Conservation (phyloP, 1,284 basidiomycete genomes). For the Trichosporon sp. region DNA sequence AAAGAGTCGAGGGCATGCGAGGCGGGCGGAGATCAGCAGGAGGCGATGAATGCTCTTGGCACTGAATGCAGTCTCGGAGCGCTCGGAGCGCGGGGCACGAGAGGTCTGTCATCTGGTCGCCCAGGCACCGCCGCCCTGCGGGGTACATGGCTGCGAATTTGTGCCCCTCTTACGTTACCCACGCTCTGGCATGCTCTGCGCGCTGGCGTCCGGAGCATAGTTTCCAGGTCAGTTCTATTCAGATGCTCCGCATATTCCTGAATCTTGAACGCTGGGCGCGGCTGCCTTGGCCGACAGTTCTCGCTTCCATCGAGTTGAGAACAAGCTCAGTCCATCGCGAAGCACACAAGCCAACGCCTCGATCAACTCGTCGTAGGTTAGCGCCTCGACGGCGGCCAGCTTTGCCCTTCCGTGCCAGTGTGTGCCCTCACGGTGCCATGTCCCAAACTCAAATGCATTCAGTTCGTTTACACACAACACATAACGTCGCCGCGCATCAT, state of each 20-base stretch:
- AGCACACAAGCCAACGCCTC: too few species aligned
- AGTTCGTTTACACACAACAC: slow-evolving; percentile 12
- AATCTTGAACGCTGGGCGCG: not conserved
- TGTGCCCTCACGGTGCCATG: not conserved
- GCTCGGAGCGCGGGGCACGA: not conserved
- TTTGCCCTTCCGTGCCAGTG: too few species aligned
- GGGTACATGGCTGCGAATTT: not conserved
- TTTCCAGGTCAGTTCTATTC: not conserved
- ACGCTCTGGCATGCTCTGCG: not conserved
- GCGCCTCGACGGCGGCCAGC: not conserved
- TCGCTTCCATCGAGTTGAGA: not conserved
- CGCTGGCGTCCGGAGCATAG: not conserved
- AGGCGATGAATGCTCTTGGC: not conserved
- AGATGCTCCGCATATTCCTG: not conserved
- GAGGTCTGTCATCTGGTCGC: not conserved
- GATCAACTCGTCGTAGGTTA: not conserved
- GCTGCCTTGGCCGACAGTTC: not conserved
- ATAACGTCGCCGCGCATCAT: not conserved
- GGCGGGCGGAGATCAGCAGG: not conserved
- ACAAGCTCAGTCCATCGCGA: not conserved
- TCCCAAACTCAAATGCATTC: slow-evolving; percentile 8
- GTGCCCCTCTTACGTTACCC: not conserved
- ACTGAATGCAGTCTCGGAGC: not conserved
- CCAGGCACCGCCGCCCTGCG: not conserved
- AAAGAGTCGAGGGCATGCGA: not conserved